Conservation (phyloP, 768 basidiomycete species). For the Coprinopsis marcescibilis region DNA sequence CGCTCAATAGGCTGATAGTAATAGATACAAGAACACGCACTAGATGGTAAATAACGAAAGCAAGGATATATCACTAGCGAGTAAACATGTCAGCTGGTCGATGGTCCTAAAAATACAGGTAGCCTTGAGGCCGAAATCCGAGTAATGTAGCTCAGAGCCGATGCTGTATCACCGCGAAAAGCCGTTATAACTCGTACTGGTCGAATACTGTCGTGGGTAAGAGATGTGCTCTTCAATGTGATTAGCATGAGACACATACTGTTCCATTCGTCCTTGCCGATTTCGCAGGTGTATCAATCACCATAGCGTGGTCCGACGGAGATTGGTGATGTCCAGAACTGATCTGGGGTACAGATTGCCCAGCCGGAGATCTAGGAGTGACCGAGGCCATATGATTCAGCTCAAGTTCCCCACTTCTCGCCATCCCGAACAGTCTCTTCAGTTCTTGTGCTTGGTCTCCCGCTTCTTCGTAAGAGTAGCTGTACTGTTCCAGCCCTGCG, state of each 20-base stretch:
- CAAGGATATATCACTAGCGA: neutral
- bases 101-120: neutral
- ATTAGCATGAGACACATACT: neutral
- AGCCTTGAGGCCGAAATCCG: too few relatives aligned
- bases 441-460: conserved; percentile 73
- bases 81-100: neutral
- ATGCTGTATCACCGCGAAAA: too few relatives aligned
- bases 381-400: conserved; percentile 44
- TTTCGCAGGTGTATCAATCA: conserved; percentile 1
- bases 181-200: too few relatives aligned
- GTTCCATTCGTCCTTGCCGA: neutral
- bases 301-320: conserved; percentile 9
- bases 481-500: conserved; percentile 82
- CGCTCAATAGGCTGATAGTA: too few relatives aligned
- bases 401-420: conserved; percentile 36
- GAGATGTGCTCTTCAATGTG: too few relatives aligned
- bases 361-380: conserved; percentile 28
- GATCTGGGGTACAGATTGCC: conserved; percentile 16
- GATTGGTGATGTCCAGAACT: conserved; percentile 5
- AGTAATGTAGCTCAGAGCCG: too few relatives aligned
- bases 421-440: conserved; percentile 43
- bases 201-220: too few relatives aligned
- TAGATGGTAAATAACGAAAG: neutral
- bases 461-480: conserved; percentile 81
- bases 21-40: neutral